Evolutionary conservation across 495 filamentous ascomycete genomes (phyloP), one percentile per base, ranked within the genome.

Genomic region (Hyaloscypha hepaticicola): DNA sequence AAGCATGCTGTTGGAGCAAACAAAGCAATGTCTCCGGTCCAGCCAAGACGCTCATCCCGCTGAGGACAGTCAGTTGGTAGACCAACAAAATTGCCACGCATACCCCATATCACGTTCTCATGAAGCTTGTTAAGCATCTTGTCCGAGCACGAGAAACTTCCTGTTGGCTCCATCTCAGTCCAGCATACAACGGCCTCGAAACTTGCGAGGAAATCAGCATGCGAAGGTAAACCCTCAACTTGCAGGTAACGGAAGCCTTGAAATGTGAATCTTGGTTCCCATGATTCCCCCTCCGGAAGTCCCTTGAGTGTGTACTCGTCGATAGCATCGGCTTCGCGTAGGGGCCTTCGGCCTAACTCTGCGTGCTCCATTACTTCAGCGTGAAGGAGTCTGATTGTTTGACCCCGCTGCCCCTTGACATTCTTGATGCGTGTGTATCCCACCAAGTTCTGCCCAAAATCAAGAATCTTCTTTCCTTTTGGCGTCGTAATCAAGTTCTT

Each of bases 361-460:
- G 76, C 78, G 29, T 79, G 63, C 52, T 84, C 81, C 5, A 85
- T 73, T 0, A 86, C 82, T 73, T 85, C 83, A 0, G 78, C 73
- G 66, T 84, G 81, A 0, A 59, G 72, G 24, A 84, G 70, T 24
- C 67, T 76, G 26, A 79, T 76, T 26, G 31, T 73, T 1, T 66
- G 70, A 8, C 76, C 77, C 19, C 61, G 53, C 0, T 76, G 72
- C 5, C 75, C 77, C 1, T 63, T 38, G 3, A 79, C 70, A 77
- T 72, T 5, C 0, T 64, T 71, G 3, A 82, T 63, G 0, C 69
- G 70, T 16, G 83, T 65, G 55, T 76, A 77, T 1, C 82, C 83
- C 1, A 83, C 83, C 14, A 85, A 70, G 59, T 85, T 86, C 65
- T 85, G 83, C 9, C 82, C 82, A 64, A 84, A 85, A 64, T 86